These are phyloP conservation scores for Nepenthes gracilis DNA, from an alignment of 148 eudicot species.

Conservation along the genomic window DNA sequence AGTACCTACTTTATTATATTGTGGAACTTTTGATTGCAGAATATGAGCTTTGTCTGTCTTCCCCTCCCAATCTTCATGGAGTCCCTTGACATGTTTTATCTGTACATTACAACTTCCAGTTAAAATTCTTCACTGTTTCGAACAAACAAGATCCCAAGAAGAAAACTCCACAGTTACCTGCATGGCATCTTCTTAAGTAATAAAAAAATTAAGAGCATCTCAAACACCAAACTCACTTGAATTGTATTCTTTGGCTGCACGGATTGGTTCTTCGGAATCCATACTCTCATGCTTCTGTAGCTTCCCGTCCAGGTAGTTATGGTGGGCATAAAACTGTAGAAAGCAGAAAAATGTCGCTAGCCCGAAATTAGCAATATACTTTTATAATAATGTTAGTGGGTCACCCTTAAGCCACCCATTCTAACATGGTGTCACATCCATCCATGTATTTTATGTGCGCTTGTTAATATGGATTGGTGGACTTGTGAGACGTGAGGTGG, in stretches of 20 bases:
- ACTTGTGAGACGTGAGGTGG: too few species aligned
- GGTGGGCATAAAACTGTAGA: slow-evolving; percentile 64
- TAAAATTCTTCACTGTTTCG: background rate
- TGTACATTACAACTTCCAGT: background rate
- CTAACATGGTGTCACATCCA: too few species aligned
- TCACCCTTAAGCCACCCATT: too few species aligned
- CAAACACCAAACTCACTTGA: slow-evolving; percentile 28
- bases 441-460: too few species aligned
- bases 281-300: slow-evolving; percentile 71
- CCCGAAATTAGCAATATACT: background rate
- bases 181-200: too few species aligned
- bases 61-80: slow-evolving; percentile 56
- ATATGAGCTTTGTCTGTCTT: slow-evolving; percentile 49
- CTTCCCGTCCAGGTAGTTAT: slow-evolving; percentile 84
- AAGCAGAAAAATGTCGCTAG: background rate
- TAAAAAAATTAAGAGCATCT: background rate
- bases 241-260: slow-evolving; percentile 49
- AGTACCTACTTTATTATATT: slow-evolving; percentile 54
- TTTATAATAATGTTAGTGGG: too few species aligned
- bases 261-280: slow-evolving; percentile 70
- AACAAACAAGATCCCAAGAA: too few species aligned
- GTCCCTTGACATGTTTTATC: slow-evolving; percentile 46
- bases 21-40: slow-evolving; percentile 60
- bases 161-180: too few species aligned
- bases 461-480: too few species aligned